A percentile compares a stretch with the other conserved stretches of the same genome.
Evolutionary conservation across 1,139 yeast species (phyloP).

Genomic region (Saccharomycopsis hybrid): DNA sequence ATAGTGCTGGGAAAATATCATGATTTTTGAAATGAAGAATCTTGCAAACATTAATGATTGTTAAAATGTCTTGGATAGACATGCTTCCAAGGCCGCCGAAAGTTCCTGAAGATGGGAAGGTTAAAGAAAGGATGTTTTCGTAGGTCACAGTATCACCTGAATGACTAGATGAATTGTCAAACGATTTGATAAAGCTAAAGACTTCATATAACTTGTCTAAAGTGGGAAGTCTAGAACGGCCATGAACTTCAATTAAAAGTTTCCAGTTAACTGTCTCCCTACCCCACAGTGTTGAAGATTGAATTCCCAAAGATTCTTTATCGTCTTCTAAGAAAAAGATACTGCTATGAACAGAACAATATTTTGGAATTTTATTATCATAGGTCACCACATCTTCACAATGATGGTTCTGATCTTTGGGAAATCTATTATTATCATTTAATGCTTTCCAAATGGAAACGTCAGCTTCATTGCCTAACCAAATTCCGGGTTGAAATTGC

Average conservation of each 20-base stretch:
- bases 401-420: too few relatives aligned
- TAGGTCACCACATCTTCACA: background rate
- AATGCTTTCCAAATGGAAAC: slow-evolving; percentile 33
- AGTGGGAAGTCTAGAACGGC: slow-evolving; percentile 4
- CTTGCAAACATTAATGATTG: slow-evolving; percentile 60
- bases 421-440: too few relatives aligned
- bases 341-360: slow-evolving; percentile 16
- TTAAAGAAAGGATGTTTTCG: slow-evolving; percentile 32
- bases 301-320: too few relatives aligned
- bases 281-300: too few relatives aligned
- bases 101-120: slow-evolving; percentile 82
- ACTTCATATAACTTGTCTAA: background rate
- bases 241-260: slow-evolving; percentile 35
- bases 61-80: slow-evolving; percentile 46
- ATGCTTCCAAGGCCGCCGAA: slow-evolving; percentile 61
- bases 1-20: slow-evolving; percentile 31
- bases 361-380: slow-evolving; percentile 7
- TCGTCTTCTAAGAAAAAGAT: slow-evolving; percentile 2
- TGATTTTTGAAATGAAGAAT: slow-evolving; percentile 41
- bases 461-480: slow-evolving; percentile 75
- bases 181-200: slow-evolving; percentile 21
- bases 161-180: slow-evolving; percentile 16
- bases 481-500: slow-evolving; percentile 47
- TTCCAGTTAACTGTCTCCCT: too few relatives aligned
- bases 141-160: slow-evolving; percentile 32